Evolutionary conservation across 1,284 basidiomycete genomes (phyloP), one percentile per base, ranked within the genome.

Genomic region (Ganoderma lingzhi): DNA sequence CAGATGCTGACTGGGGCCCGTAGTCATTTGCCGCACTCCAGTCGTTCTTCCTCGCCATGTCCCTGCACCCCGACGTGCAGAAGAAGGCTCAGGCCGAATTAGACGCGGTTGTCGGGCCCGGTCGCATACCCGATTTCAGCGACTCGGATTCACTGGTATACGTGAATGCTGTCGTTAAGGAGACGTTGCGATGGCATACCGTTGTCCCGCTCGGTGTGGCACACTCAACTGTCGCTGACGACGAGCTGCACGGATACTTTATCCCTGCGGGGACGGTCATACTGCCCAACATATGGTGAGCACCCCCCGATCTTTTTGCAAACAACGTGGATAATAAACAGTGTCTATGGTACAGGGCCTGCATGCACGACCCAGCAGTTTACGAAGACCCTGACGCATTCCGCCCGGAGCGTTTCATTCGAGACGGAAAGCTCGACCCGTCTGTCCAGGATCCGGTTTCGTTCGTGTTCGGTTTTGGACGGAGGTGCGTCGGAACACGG

Each of bases 71-170:
- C 4, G 73, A 75, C 6, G 73, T 76, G 6, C 32, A 53, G 68
- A 56, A 56, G n/a, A 74, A 71, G 48, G 76, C 76, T 0, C 80
- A 81, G 39, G 65, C 69, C 1, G 79, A 82, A 64, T 66, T 80
- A 6, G 80, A 80, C 48, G 28, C 60, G 0, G 68, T 76, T 6
- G 67, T 76, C 1, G 73, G 76, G 2, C 42, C 64, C 1, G 41
- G 67, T n/a, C 68, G 74, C 19, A 61, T 76, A 8, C 74, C 73
- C 1, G 66, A 71, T 23, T 77, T 77, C 51, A 44, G 48, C 15
- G 74, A 76, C 44, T 59, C 39, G 2, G 56, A 61, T 0, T 44
- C 39, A 6, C 56, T 76, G 1, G 69, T 71, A 2, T 76, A 76
- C 58, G 62, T 76, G 17, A 53, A 69, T 3, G 75, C 72, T 1